Percentiles rank a stretch among this genome's conserved stretches.
These are phyloP conservation scores for Diaporthe sp. DNA, from an alignment of 2,329 filamentous ascomycete genomes.

Conservation along the genomic window DNA sequence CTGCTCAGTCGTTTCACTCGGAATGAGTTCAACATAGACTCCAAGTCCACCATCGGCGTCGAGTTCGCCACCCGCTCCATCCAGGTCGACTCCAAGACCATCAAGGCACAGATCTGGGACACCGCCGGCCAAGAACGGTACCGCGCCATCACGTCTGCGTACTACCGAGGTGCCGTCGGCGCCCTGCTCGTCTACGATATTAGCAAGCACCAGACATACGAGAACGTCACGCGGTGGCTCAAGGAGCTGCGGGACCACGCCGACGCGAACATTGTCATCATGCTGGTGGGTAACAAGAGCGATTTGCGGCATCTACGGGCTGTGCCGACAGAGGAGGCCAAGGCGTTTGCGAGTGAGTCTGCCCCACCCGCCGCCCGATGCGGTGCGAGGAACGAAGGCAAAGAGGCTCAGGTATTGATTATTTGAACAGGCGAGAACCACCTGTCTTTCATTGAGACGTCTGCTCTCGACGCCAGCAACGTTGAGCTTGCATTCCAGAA, in stretches of 20 bases:
- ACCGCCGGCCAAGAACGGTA: conserved; percentile 99
- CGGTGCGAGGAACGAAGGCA: not conserved
- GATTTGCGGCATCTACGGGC: conserved; percentile 99
- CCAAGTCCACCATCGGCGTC: conserved; percentile 99
- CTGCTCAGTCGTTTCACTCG: conserved; percentile 99
- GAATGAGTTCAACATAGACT: conserved; percentile 99
- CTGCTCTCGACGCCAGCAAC: conserved; percentile 97
- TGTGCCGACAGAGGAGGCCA: conserved; percentile 97
- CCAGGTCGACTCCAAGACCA: conserved; percentile 99
- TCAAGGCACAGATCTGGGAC: conserved; percentile 99
- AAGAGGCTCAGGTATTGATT: conserved; percentile 45
- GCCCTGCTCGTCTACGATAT: conserved; percentile 99
- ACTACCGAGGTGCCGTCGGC: conserved; percentile 97
- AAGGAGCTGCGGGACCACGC: conserved; percentile 98
- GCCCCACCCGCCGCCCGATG: not conserved
- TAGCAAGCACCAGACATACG: conserved; percentile 99
- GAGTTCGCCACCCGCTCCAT: conserved; percentile 99
- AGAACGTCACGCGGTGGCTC: conserved; percentile 98
- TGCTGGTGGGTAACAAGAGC: conserved; percentile 99
- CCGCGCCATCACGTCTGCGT: conserved; percentile 98
- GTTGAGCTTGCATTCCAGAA: conserved; percentile 99
- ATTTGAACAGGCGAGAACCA: conserved; percentile 87
- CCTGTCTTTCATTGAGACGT: conserved; percentile 99
- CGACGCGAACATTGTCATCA: conserved; percentile 99
- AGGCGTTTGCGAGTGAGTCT: conserved; percentile 89